Base-by-base conservation (phyloP, 148 eudicot species). In the Drosera capensis region DNA sequence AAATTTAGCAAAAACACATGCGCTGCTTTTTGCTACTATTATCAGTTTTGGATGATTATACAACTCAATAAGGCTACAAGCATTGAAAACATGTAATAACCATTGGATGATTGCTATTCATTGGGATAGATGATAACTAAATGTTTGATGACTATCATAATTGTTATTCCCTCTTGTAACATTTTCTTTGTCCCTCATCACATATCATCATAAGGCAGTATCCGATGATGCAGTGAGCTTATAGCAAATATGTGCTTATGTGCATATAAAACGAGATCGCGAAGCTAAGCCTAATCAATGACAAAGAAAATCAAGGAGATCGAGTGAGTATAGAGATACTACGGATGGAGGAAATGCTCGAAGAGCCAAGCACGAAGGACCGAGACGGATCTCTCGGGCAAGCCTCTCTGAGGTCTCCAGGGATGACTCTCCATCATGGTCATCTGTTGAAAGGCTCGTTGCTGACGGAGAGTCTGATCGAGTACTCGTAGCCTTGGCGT, bases 271-370 rank as follows among this genome's bases (percentile, higher is more conserved):
- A 34, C 38, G 13, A 34, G 9, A 11, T 5, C 38, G 2, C 38
- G 3, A 34, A 11, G 14, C 9, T 8, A 20, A 3, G 8, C 5
- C 16, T n/a, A 21, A 9, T 26, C 2, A 26, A 7, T 2, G 14
- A 56, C 9, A 45, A 4, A 48, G 46, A 38, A 39, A 14, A 3
- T 29, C 38, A 52, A 42, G 18, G 23, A n/a, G 30, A 20, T 15
- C 7, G 7, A 52, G 46, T 8, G n/a, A 17, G 12, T 40, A 31
- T 20, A 20, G 13, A 9, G 20, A 25, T 7, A 5, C 62, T 80
- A 90, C 99, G 99, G 99, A 68, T 90, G 88, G 24, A 90, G 82
- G 53, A 85, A 90, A 63, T 90, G 95, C 65, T 90, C 99, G 20
- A 90, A 90, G 43, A 90, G 94, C 99, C 99, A 90, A 46, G 99